Conservation (phyloP, 306 rosid genomes). For the Quercus berberidifolia region DNA sequence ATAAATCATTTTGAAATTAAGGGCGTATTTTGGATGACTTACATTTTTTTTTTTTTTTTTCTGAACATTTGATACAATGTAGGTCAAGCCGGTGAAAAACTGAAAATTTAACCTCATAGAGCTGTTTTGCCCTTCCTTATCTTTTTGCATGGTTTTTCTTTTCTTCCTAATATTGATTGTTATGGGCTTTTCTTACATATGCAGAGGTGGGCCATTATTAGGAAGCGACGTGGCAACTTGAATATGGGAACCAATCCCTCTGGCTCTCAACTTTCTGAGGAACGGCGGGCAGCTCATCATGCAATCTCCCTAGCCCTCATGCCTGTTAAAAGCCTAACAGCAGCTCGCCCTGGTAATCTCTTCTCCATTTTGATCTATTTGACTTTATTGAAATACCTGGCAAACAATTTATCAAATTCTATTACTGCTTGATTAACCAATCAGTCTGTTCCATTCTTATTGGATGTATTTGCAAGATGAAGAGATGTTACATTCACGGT, state of each 20-base stretch:
- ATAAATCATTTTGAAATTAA: background rate
- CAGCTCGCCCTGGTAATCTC: slow-evolving; percentile 54
- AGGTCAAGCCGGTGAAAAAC: background rate
- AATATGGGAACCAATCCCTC: slow-evolving; percentile 37
- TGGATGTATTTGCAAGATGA: background rate
- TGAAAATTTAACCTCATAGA: background rate
- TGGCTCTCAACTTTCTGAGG: slow-evolving; percentile 60
- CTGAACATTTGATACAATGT: background rate
- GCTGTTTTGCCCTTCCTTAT: background rate
- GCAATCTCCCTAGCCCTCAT: slow-evolving; percentile 74
- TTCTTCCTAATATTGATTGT: slow-evolving; percentile 24
- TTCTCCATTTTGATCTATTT: slow-evolving; percentile 8
- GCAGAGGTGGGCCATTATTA: slow-evolving; percentile 84
- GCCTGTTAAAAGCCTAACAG: slow-evolving; percentile 59
- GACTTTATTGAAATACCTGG: background rate
- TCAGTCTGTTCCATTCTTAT: background rate
- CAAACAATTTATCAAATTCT: slow-evolving; percentile 1
- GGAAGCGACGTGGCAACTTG: slow-evolving; percentile 43
- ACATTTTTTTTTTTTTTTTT: background rate
- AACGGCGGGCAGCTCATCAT: slow-evolving; percentile 75
- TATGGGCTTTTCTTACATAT: slow-evolving; percentile 29
- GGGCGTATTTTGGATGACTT: background rate
- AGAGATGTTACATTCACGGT: background rate
- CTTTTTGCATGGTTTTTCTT: slow-evolving; percentile 2
- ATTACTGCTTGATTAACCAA: background rate